phyloP scores from a whole-genome alignment of 495 filamentous ascomycete species.

The Parathielavia appendiculata region DNA sequence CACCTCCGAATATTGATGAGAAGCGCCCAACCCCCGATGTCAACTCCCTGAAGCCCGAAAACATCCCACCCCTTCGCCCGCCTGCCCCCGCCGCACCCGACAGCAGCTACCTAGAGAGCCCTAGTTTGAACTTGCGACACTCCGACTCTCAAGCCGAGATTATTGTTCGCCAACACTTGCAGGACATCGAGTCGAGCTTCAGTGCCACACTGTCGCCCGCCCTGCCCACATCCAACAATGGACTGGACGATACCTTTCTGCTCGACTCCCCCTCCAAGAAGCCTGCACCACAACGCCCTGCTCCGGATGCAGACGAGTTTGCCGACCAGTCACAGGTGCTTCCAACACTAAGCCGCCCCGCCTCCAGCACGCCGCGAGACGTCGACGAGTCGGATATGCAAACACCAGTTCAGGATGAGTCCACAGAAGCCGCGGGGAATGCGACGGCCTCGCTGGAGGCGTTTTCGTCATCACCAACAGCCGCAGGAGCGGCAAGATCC shows the following conservation, averaged over 20 bases:
- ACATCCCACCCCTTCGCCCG: constrained; percentile 26
- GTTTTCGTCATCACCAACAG: constrained; percentile 61
- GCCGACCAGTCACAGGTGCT: constrained; percentile 24
- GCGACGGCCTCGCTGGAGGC: constrained; percentile 56
- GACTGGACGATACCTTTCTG: constrained; percentile 60
- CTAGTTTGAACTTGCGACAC: constrained; percentile 34
- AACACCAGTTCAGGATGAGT: constrained; percentile 24
- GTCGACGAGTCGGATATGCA: constrained; percentile 22
- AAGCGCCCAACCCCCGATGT: constrained; percentile 16
- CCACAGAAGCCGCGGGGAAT: constrained; percentile 36
- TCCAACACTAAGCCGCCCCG: constrained; percentile 19
- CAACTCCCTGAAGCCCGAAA: constrained; percentile 21
- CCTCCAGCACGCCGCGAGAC: constrained; percentile 19
- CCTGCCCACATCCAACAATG: constrained; percentile 37
- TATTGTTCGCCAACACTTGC: constrained; percentile 54
- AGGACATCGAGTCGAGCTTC: constrained; percentile 88
- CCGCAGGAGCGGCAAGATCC: constrained; percentile 56
- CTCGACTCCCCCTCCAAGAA: constrained; percentile 49
- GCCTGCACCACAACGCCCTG: constrained; percentile 7
- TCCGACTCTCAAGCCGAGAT: constrained; percentile 44
- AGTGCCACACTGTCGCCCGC: constrained; percentile 50
- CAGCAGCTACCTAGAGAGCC: constrained; percentile 42
- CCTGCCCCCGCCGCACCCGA: constrained; percentile 26
- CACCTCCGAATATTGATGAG: constrained; percentile 13
- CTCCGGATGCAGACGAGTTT: constrained; percentile 16